Base-by-base conservation (phyloP, 83 land plant genomes). In the Diphasiastrum complanatum region DNA sequence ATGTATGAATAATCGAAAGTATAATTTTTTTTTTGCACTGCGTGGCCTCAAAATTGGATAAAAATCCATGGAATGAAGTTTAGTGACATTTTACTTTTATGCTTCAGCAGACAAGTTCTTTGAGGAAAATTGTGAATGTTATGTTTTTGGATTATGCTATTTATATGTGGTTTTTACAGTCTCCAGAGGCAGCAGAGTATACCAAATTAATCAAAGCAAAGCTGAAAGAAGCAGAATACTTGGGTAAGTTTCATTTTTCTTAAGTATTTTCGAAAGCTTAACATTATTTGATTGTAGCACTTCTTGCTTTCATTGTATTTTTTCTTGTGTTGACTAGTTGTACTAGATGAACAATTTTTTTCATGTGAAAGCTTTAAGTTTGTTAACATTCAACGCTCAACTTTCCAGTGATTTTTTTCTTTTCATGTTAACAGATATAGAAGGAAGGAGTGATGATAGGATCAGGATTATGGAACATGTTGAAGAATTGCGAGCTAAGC, bases 171-270 rank as follows among this genome's bases (percentile, higher is more conserved):
- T 28, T n/a, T 50, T 5, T 59, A 71, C 79, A 93, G 99, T 79
- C 88, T 6, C 85, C 88, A 1, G 96, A 92, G 67, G 77, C 85
- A 8, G 45, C 73, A 52, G 98, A 88, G 66, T 67, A 85, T 60
- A 85, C 96, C 20, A 88, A 76, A 55, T 86, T 83, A 74, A 91
- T 91, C 27, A 91, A 92, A 63, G 88, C 78, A 74, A 88, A 85
- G 59, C 60, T 88, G 69, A 83, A 81, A 63, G 91, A 81, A 70
- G 95, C 76, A 11, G 96, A 92, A 65, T 80, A 76, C 73, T 63
- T 79, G 68, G 98, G 98, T 92, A 72, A 68, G 70, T 36, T 33
- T 47, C 8, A 14, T 37, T 63, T 26, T 4, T 69, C n/a, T n/a
- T n/a, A n/a, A n/a, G n/a, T n/a, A n/a, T n/a, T n/a, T n/a, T n/a